phyloP scores from a whole-genome alignment of 164 flowering plant genomes.

The Vitis rotundifolia region DNA sequence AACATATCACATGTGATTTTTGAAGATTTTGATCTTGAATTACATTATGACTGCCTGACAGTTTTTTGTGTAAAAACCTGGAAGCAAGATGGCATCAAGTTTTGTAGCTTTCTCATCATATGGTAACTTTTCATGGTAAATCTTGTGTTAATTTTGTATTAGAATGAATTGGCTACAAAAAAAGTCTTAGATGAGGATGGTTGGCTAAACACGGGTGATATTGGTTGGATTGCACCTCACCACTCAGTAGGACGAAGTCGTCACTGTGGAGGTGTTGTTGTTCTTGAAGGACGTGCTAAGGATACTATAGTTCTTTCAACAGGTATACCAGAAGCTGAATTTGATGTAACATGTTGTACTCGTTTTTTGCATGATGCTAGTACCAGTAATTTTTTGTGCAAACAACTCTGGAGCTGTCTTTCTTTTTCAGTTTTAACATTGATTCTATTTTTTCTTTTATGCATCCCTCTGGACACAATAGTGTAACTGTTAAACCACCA shows the following conservation, averaged over 20 bases:
- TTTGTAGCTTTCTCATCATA: no score
- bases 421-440: neutral
- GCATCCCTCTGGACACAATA: neutral
- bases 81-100: no score
- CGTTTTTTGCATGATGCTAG: neutral
- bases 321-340: conserved; percentile 37
- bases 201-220: conserved; percentile 89
- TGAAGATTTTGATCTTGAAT: neutral
- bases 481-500: neutral
- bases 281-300: conserved; percentile 97
- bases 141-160: conserved; percentile 9
- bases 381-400: neutral
- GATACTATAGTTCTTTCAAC: conserved; percentile 95
- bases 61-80: neutral
- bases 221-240: conserved; percentile 90
- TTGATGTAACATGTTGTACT: neutral
- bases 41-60: no score
- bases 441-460: neutral
- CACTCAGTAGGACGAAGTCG: conserved; percentile 82
- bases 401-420: neutral
- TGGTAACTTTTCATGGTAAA: no score
- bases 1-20: neutral
- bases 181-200: conserved; percentile 67
- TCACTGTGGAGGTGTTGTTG: conserved; percentile 71
- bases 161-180: conserved; percentile 79